Evolutionary conservation across 495 filamentous ascomycete species (phyloP).

Genomic region (Xylaria bambusicola): DNA sequence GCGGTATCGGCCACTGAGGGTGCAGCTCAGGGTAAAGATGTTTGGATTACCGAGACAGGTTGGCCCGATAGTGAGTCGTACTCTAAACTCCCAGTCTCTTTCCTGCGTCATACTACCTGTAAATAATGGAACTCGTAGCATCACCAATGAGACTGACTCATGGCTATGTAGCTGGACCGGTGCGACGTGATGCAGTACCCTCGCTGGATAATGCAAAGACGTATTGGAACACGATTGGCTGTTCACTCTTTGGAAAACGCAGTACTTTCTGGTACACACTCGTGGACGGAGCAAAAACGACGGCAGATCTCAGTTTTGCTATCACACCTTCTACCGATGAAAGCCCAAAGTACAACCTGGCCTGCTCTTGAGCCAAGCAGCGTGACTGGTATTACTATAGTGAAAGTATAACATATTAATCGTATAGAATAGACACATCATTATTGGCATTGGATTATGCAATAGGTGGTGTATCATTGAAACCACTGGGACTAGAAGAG

Average conservation of each 20-base stretch:
- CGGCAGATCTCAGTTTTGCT: slow-evolving; percentile 26
- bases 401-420: no score
- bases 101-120: neutral
- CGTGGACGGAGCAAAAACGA: slow-evolving; percentile 55
- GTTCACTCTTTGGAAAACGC: slow-evolving; percentile 60
- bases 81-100: neutral
- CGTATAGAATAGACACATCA: neutral
- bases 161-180: slow-evolving; percentile 42
- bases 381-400: neutral
- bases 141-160: slow-evolving; percentile 1
- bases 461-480: neutral
- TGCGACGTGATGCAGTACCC: slow-evolving; percentile 60
- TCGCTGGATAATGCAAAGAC: slow-evolving; percentile 61
- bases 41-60: slow-evolving; percentile 82
- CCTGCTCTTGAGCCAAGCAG: slow-evolving; percentile 34
- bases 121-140: neutral
- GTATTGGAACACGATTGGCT: slow-evolving; percentile 73
- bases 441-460: neutral
- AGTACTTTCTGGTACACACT: slow-evolving; percentile 72
- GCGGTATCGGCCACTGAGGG: slow-evolving; percentile 56
- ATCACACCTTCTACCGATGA: slow-evolving; percentile 43
- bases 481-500: neutral
- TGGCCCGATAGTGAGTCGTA: slow-evolving; percentile 66
- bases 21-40: slow-evolving; percentile 61
- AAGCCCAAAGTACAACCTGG: slow-evolving; percentile 53